Evolutionary conservation across 2,329 filamentous ascomycete species (phyloP), one percentile per base, ranked within the genome.

Genomic region (Penicillium sp.): DNA sequence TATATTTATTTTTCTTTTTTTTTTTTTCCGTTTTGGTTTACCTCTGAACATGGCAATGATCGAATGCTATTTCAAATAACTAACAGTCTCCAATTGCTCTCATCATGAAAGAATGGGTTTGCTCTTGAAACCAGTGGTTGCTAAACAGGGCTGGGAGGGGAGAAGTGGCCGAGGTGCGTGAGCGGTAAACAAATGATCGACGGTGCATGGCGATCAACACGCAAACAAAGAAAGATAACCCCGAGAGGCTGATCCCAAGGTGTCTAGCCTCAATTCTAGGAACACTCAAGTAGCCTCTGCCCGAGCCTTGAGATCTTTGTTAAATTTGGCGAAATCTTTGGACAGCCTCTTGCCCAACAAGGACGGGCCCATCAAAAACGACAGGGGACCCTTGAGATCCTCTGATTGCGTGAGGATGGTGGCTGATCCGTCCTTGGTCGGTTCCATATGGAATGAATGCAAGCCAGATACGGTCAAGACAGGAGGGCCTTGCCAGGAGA

Each of bases 401-500:
- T 71, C 67, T 0, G 63, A 59, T 47, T 70, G 67, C 3, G 62
- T 70, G 48, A 71, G 69, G 31, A 70, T 54, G 4, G 69, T 71
- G 8, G 65, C 67, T 5, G 65, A 37, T 2, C 69, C 67, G 20
- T 65, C 64, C 34, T 67, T 63, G 15, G 59, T 56, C 1, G 65
- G 59, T 34, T 70, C 62, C 8, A 71, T 60, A 22, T 61, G 62
- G 45, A 71, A 71, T 50, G 64, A 61, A 55, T 71, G 68, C 28
- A 66, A 54, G 8, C 68, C 68, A 28, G 69, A 61, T 50, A 70
- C 57, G 20, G 66, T 67, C 54, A 65, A 67, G 6, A 70, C 69
- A 8, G 68, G 68, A 15, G 69, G 65, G n/a, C 69, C 69, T 54
- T 71, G 69, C 69, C 69, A 71, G 17, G 63, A 63, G 35, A 71